Evolutionary conservation across 2,329 filamentous ascomycete genomes (phyloP).

Genomic region (Microdochium trichocladiopsis): DNA sequence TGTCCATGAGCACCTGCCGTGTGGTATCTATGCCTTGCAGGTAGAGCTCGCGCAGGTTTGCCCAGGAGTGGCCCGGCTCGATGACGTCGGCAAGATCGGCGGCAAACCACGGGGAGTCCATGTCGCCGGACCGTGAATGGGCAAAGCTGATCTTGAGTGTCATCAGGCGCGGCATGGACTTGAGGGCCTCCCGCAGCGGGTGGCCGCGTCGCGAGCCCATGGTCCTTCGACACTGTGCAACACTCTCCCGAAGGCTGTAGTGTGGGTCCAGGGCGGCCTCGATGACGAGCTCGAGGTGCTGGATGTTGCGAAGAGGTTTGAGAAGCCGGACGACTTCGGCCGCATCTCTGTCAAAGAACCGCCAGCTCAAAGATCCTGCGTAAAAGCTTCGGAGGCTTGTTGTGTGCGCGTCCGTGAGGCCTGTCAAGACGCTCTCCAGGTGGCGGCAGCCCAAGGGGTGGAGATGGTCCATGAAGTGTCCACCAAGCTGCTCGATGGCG

Average conservation of each 20-base stretch:
- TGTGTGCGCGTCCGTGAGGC: neutral
- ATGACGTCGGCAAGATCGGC: neutral
- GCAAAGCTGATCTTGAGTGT: neutral
- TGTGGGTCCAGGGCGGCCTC: neutral
- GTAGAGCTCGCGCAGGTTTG: neutral
- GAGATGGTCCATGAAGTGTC: neutral
- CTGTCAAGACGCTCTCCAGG: neutral
- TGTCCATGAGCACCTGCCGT: neutral
- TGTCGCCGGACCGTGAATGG: neutral
- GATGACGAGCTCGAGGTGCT: neutral
- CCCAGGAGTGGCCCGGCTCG: neutral
- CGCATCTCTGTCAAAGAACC: neutral
- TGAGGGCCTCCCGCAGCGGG: neutral
- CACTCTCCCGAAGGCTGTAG: neutral
- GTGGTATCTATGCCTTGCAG: neutral
- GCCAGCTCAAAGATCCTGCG: neutral
- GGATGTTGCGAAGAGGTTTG: neutral
- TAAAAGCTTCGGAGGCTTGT: neutral
- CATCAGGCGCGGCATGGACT: neutral
- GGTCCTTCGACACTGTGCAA: neutral
- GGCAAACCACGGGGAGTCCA: neutral
- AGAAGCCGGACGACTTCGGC: neutral
- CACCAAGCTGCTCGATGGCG: constrained; percentile 5
- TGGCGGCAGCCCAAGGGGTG: neutral
- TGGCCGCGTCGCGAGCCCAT: neutral